Evolutionary conservation across 371 early-diverging fungal genomes (phyloP).

Genomic region (Batrachochytrium dendrobatidis): DNA sequence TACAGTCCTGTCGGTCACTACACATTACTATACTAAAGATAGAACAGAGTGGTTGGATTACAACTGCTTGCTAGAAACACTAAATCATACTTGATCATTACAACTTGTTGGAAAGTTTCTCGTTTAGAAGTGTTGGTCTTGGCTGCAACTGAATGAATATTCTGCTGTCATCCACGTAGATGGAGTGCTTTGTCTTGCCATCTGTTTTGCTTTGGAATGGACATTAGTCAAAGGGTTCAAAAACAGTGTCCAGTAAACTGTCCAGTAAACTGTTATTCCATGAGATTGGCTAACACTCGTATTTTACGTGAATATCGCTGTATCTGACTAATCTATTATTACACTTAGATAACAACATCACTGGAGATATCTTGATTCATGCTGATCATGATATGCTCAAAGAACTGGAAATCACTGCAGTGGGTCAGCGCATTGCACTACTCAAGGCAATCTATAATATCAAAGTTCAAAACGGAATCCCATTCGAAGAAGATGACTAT

Average conservation of each 20-base stretch:
- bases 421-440: slow-evolving; percentile 80
- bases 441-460: slow-evolving; percentile 78
- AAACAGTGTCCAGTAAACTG: too few relatives aligned
- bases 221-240: neutral
- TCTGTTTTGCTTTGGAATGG: neutral
- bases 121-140: too few relatives aligned
- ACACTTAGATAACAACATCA: slow-evolving; percentile 85
- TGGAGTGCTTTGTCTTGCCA: neutral
- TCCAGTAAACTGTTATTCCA: too few relatives aligned
- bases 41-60: neutral
- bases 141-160: too few relatives aligned
- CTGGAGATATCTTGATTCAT: slow-evolving; percentile 81
- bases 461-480: slow-evolving; percentile 62
- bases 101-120: too few relatives aligned
- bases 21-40: neutral
- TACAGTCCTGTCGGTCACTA: neutral
- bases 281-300: too few relatives aligned
- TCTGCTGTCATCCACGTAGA: neutral
- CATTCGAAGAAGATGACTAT: slow-evolving; percentile 79
- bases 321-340: neutral
- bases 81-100: neutral
- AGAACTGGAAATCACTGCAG: slow-evolving; percentile 75
- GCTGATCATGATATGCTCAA: slow-evolving; percentile 85
- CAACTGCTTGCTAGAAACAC: neutral
- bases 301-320: neutral